phyloP scores from a whole-genome alignment of 371 early-diverging fungal species.

The Encephalitozoon intestinalis region DNA sequence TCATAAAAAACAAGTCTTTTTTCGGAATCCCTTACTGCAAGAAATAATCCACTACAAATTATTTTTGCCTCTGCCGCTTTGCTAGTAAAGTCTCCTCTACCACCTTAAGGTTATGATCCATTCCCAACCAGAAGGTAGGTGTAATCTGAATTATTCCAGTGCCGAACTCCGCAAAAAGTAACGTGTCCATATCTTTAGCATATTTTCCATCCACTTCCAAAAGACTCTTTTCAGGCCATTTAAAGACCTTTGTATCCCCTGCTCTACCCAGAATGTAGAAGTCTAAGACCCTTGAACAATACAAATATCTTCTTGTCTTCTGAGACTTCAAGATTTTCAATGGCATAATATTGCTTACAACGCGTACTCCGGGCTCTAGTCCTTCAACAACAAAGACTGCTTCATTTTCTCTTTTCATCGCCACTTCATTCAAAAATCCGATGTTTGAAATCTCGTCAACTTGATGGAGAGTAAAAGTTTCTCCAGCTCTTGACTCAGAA shows the following conservation, averaged over 20 bases:
- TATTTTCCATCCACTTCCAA: neutral
- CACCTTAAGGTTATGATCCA: neutral
- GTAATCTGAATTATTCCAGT: neutral
- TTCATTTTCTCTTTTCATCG: neutral
- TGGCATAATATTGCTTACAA: neutral
- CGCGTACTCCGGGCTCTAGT: neutral
- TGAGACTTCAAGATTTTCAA: neutral
- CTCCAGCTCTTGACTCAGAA: neutral
- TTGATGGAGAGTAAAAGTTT: neutral
- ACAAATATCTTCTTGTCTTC: neutral
- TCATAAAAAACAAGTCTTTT: neutral
- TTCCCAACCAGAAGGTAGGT: neutral
- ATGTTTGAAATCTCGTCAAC: slow-evolving; percentile 8
- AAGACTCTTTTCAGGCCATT: neutral
- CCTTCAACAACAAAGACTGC: neutral
- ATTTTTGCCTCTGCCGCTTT: neutral
- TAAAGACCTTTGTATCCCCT: neutral
- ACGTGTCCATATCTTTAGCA: neutral
- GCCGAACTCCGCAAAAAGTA: neutral
- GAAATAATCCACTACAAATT: neutral
- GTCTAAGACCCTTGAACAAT: neutral
- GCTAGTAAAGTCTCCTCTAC: neutral
- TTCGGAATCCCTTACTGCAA: neutral
- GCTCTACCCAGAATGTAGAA: neutral
- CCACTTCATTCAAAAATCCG: slow-evolving; percentile 10